Base-by-base conservation (phyloP, 2,329 filamentous ascomycete species). In the Xylariaceae sp. region DNA sequence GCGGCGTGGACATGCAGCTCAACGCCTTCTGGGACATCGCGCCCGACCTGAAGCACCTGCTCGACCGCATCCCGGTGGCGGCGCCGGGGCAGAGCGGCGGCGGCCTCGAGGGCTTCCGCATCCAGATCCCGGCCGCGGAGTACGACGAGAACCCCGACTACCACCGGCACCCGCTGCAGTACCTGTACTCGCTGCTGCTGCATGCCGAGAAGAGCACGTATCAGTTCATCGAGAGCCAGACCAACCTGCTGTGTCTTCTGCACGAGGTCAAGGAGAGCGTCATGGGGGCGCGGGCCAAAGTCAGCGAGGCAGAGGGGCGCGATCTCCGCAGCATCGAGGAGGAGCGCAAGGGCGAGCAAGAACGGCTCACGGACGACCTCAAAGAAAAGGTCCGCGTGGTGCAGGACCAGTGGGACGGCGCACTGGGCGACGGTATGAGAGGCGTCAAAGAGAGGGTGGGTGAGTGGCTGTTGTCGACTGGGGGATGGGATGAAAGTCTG, bases 11-110 rank as follows among this genome's bases (percentile, higher is more conserved):
- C 61, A 79, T 89, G 41, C 93, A 97, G 65, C 76, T 96, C 2
- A 90, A 85, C 9, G 90, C 91, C 0, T 98, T 97, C 63, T 98
- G 93, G 93, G 93, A 98, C 59, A 95, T 97, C 55, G 91, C 90
- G 2, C 93, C 93, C 3, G 81, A 83, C 3, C 74, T 98, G 0
- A 74, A 85, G 19, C 76, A 82, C 13, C 72, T 97, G 35, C 76
- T 95, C 9, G 87, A 95, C 45, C 85, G 86, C 55, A 83, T 96
- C 17, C 90, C 89, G 0, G 61, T 66, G 3, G 13, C 8, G 1
- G 65, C 74, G 33, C 64, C 81, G 9, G 62, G 65, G 8, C 50
- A 52, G 4, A 67, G 17, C 31, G 11, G 64, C 4, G 30, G 18
- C 33, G 42, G 47, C 8, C 42, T 47, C 16, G 38, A 9, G 29